A percentile compares a stretch with the other conserved stretches of the same genome.
phyloP scores from a whole-genome alignment of 2,329 filamentous ascomycete species.

The Hymenotorrendiella dingleyae region DNA sequence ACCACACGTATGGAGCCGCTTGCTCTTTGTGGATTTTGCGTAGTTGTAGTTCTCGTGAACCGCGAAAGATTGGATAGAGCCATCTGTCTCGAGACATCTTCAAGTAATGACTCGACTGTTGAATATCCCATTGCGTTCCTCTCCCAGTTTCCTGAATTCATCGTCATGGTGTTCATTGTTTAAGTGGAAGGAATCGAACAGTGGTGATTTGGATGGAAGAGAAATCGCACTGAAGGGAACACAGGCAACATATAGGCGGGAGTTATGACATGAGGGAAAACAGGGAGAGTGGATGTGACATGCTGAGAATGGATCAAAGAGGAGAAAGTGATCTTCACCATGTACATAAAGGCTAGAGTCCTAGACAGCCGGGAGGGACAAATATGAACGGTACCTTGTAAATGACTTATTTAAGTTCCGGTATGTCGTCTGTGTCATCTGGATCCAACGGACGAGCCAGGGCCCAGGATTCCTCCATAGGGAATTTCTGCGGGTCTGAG shows the following conservation, averaged over 20 bases:
- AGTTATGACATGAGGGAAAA: neutral
- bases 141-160: slow-evolving; percentile 24
- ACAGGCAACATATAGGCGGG: neutral
- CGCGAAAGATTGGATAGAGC: slow-evolving; percentile 41
- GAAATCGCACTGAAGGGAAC: slow-evolving; percentile 7
- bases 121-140: slow-evolving; percentile 29
- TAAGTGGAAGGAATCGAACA: slow-evolving; percentile 1
- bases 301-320: slow-evolving; percentile 17
- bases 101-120: slow-evolving; percentile 39
- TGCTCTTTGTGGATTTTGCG: slow-evolving; percentile 36
- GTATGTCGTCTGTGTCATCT: slow-evolving; percentile 33
- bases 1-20: slow-evolving; percentile 51
- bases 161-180: slow-evolving; percentile 13
- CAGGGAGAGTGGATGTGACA: slow-evolving; percentile 12
- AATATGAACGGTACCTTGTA: slow-evolving; percentile 28
- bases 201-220: neutral
- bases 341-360: slow-evolving; percentile 23
- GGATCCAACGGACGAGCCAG: slow-evolving; percentile 24
- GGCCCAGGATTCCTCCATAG: slow-evolving; percentile 16
- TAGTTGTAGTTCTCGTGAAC: slow-evolving; percentile 43
- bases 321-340: slow-evolving; percentile 24
- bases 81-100: slow-evolving; percentile 48
- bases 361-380: slow-evolving; percentile 26
- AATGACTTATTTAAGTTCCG: slow-evolving; percentile 27
- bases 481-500: slow-evolving; percentile 26